Base-by-base conservation (phyloP, 1,284 basidiomycete genomes). In the Pseudozyma flocculosa region DNA sequence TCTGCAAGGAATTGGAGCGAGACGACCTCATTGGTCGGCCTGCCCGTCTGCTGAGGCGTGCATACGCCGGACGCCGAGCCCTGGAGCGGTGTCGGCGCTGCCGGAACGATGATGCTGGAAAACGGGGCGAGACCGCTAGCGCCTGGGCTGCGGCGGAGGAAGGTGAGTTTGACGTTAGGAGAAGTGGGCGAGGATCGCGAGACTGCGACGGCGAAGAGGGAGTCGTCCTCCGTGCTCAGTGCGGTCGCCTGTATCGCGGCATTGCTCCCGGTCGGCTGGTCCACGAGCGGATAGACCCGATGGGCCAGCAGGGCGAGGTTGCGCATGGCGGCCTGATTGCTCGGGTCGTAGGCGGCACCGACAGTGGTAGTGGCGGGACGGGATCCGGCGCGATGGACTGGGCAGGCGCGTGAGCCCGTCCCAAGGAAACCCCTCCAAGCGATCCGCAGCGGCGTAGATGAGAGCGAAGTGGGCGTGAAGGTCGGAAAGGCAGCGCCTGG, bases 1-100 rank as follows among this genome's bases (percentile, higher is more conserved):
- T 78, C 75, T 0, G 72, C 43, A 2, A 78, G 65, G 19, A 58
- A 68, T 41, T 65, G 57, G 8, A 78, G 50, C 19, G 62, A 55
- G 34, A 72, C 45, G 4, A 78, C 45, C 21, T 67, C 50, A 26
- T 37, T 46, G 2, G 34, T 15, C 14, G 26, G 43, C 22, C 49
- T 48, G 23, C 50, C 52, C 8, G 47, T 53, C 4, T 45, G 46
- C 3, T 50, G 54, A 29, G 32, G 15, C 32, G 9, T 11, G 15
- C 48, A 53, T 2, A 54, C 44, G 15, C 48, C 42, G 1, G 47
- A 47, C 2, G 61, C 55, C 19, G 61, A 65, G 11, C 50, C 54
- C 3, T 53, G 57, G n/a, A 61, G 22, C 1, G 50, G 17, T 14
- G 34, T 41, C 14, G 53, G 26, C 4, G 53, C 48, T 1, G 54